These are phyloP conservation scores for Leccinum truebloodii DNA, from an alignment of 768 basidiomycete genomes.

Conservation along the genomic window DNA sequence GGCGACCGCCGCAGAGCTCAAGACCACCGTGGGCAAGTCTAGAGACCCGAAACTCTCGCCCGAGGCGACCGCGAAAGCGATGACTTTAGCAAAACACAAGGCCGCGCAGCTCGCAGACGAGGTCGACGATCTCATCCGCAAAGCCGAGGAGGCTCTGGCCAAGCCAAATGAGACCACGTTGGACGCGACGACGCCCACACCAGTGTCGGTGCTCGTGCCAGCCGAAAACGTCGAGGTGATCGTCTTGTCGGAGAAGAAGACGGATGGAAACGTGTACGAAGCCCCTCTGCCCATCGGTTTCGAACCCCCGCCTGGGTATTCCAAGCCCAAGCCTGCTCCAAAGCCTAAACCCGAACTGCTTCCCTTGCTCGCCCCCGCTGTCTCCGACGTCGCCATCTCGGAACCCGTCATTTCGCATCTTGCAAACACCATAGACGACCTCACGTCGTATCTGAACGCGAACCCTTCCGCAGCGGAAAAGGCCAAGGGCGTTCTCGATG, in stretches of 20 bases:
- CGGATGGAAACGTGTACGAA: conserved; percentile 48
- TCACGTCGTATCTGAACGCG: conserved; percentile 79
- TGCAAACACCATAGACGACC: conserved; percentile 88
- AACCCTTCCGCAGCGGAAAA: conserved; percentile 68
- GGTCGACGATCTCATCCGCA: conserved; percentile 62
- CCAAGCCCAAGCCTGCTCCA: conserved; percentile 55
- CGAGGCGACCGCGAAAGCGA: conserved; percentile 36
- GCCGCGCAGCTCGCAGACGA: conserved; percentile 59
- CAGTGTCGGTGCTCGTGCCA: conserved; percentile 1
- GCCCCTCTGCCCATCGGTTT: conserved; percentile 87
- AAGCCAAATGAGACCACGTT: conserved; percentile 37
- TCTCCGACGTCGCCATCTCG: conserved; percentile 67
- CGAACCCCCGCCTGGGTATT: conserved; percentile 90
- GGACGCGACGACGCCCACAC: conserved; percentile 20
- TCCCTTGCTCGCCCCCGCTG: conserved; percentile 79
- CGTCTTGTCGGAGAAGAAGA: conserved; percentile 25
- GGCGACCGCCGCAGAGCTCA: conserved; percentile 43
- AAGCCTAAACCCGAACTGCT: conserved; percentile 43
- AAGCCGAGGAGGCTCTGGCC: conserved; percentile 72
- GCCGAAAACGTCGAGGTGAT: conserved; percentile 28
- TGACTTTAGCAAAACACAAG: conserved; percentile 45
- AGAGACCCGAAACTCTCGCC: conserved; percentile 28
- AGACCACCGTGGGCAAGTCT: conserved; percentile 47
- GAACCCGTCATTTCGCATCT: conserved; percentile 95
- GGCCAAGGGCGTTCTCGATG: conserved; percentile 73